Evolutionary conservation across 352 stramenopile genomes (phyloP).

Genomic region (Globisporangium canariense): DNA sequence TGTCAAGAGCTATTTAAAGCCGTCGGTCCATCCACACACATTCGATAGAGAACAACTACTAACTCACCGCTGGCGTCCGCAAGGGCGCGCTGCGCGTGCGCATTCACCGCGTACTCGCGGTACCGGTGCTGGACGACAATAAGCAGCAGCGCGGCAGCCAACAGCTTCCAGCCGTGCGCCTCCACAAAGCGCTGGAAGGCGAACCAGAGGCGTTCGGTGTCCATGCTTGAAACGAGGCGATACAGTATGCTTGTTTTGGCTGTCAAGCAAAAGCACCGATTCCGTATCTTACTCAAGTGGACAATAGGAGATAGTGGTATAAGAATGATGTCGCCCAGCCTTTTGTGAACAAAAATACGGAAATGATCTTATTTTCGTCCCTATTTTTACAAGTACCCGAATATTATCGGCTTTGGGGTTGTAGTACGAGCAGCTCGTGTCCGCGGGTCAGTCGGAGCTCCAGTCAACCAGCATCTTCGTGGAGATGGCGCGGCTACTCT

Average conservation of each 20-base stretch:
- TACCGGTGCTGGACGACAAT: slow-evolving; percentile 28
- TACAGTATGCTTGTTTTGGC: neutral
- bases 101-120: slow-evolving; percentile 22
- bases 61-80: slow-evolving; percentile 48
- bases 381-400: too few relatives aligned
- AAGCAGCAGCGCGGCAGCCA: slow-evolving; percentile 27
- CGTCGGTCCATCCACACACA: neutral
- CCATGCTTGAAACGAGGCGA: slow-evolving; percentile 5
- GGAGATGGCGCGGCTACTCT: slow-evolving; percentile 42
- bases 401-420: too few relatives aligned
- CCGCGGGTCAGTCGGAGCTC: slow-evolving; percentile 28
- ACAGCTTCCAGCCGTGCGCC: slow-evolving; percentile 51
- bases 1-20: slow-evolving; percentile 3
- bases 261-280: neutral
- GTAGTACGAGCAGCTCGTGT: slow-evolving; percentile 31
- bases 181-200: slow-evolving; percentile 32
- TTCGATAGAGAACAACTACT: neutral
- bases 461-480: slow-evolving; percentile 30
- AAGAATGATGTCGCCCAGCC: too few relatives aligned
- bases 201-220: slow-evolving; percentile 23
- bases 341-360: too few relatives aligned
- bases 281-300: too few relatives aligned
- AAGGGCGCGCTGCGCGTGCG: slow-evolving; percentile 33
- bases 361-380: too few relatives aligned
- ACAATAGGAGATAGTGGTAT: too few relatives aligned